phyloP scores from a whole-genome alignment of 2,329 filamentous ascomycete species.

The Torrubiella hemipterigena region DNA sequence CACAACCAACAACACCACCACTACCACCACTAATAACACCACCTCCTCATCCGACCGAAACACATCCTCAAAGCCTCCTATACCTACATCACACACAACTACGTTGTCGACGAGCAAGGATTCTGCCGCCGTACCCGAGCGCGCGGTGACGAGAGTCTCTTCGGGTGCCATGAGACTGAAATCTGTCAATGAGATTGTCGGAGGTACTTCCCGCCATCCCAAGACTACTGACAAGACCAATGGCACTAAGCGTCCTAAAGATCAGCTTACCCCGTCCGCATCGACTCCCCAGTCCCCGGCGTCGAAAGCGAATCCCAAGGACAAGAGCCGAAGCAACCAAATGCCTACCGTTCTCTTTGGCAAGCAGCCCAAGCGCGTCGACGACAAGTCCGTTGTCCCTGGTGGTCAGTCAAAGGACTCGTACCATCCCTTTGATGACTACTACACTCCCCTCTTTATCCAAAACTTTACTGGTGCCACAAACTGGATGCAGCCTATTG shows the following conservation, averaged over 20 bases:
- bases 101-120: background rate
- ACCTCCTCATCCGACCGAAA: slow-evolving; percentile 24
- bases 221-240: slow-evolving; percentile 21
- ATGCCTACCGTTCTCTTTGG: slow-evolving; percentile 70
- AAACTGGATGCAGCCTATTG: slow-evolving; percentile 49
- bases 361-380: slow-evolving; percentile 42
- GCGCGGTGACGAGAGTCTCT: slow-evolving; percentile 57
- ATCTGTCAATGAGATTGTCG: slow-evolving; percentile 61
- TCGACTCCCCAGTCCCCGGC: slow-evolving; percentile 31
- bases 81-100: slow-evolving; percentile 5
- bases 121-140: slow-evolving; percentile 15
- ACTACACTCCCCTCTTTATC: slow-evolving; percentile 51
- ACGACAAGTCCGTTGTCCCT: slow-evolving; percentile 33
- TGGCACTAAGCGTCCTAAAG: slow-evolving; percentile 15
- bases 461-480: slow-evolving; percentile 43
- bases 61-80: slow-evolving; percentile 11
- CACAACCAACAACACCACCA: too few relatives aligned
- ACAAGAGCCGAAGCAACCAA: slow-evolving; percentile 51
- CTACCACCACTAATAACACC: slow-evolving; percentile 20
- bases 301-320: slow-evolving; percentile 32
- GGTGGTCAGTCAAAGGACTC: slow-evolving; percentile 28
- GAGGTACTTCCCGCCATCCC: slow-evolving; percentile 34
- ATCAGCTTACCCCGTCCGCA: slow-evolving; percentile 27
- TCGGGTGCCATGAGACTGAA: slow-evolving; percentile 61
- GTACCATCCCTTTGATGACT: slow-evolving; percentile 42